Evolutionary conservation across 306 rosid genomes (phyloP).

Genomic region (Dalbergia oliveri): DNA sequence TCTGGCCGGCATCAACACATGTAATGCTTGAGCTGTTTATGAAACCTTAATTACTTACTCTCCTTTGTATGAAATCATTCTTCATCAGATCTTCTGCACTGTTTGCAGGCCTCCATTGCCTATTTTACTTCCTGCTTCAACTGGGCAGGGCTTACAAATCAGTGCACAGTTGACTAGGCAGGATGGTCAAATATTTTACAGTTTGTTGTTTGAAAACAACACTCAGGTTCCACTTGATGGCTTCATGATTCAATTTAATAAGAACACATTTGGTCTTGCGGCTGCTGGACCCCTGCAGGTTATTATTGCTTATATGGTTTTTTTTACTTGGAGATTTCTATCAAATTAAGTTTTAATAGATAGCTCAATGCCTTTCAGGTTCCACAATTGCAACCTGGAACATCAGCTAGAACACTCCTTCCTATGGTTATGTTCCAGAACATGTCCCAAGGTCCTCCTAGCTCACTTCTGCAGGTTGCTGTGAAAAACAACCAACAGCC

Average conservation of each 20-base stretch:
- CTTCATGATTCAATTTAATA: slow-evolving; percentile 98
- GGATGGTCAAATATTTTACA: slow-evolving; percentile 91
- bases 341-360: slow-evolving; percentile 34
- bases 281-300: slow-evolving; percentile 96
- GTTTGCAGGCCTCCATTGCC: slow-evolving; percentile 87
- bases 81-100: slow-evolving; percentile 47
- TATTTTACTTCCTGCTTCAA: slow-evolving; percentile 74
- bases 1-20: slow-evolving; percentile 11
- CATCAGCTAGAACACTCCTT: slow-evolving; percentile 71
- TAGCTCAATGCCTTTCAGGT: slow-evolving; percentile 60
- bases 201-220: slow-evolving; percentile 83
- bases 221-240: slow-evolving; percentile 87
- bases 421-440: slow-evolving; percentile 96
- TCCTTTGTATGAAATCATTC: slow-evolving; percentile 34
- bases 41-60: slow-evolving; percentile 23
- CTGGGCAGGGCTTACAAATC: slow-evolving; percentile 97
- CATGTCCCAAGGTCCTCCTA: slow-evolving; percentile 97
- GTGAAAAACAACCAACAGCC: slow-evolving; percentile 94
- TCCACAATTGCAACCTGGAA: slow-evolving; percentile 86
- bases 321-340: slow-evolving; percentile 14
- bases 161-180: slow-evolving; percentile 84
- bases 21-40: slow-evolving; percentile 25
- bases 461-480: slow-evolving; percentile 90
- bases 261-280: slow-evolving; percentile 94
- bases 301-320: slow-evolving; percentile 36